Percentiles rank a stretch among this genome's conserved stretches.
These are phyloP conservation scores for Elaeis guineensis DNA, from an alignment of 176 grass and related monocot species.

Conservation along the genomic window DNA sequence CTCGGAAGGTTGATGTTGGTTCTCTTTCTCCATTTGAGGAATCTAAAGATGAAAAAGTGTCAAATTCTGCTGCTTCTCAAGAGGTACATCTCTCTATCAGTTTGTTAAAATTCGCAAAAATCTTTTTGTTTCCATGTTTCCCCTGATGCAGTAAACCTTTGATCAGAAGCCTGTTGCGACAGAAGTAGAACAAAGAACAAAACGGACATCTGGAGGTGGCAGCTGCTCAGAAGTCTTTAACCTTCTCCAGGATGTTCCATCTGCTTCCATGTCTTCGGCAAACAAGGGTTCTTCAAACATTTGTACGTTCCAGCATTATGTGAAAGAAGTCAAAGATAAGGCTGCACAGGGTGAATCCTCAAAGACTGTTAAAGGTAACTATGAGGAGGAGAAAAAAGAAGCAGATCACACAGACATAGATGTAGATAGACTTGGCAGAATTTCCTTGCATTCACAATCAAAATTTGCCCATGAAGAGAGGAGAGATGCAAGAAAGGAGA, in stretches of 20 bases:
- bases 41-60: background rate
- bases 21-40: background rate
- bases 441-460: background rate
- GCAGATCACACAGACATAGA: background rate
- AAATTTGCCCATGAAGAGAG: constrained; percentile 1
- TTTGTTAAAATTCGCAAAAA: too few relatives aligned
- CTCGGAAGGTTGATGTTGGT: constrained; percentile 4
- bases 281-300: constrained; percentile 8
- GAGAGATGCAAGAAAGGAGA: background rate
- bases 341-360: background rate
- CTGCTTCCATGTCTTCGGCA: background rate
- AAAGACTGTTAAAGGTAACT: too few relatives aligned
- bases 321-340: background rate
- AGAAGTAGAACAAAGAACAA: background rate
- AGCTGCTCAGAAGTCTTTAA: constrained; percentile 11
- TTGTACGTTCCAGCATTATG: constrained; percentile 5
- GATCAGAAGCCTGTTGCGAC: background rate
- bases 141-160: background rate
- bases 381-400: too few relatives aligned
- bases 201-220: constrained; percentile 4
- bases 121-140: too few relatives aligned
- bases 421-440: background rate
- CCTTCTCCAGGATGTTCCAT: background rate
- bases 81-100: too few relatives aligned
- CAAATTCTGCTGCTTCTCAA: too few relatives aligned